Base-by-base conservation (phyloP, 306 rosid species). In the Cucumis melo region DNA sequence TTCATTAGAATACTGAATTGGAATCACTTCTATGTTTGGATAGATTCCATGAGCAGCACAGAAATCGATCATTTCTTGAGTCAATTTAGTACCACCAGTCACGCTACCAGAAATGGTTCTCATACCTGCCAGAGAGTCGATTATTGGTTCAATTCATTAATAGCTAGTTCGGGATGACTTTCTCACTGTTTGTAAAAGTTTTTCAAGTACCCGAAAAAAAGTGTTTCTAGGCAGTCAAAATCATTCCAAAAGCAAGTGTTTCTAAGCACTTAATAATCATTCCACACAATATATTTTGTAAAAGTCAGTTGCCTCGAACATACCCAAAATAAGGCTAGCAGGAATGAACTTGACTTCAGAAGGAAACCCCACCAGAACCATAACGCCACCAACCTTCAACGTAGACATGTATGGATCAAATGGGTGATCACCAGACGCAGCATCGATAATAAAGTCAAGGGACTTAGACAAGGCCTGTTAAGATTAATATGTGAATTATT, bases 371-470 rank as follows among this genome's bases (percentile, higher is more conserved):
- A 89, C 92, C 36, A 93, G 78, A 72, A 79, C 92, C 7, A 89
- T 72, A 81, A 81, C 84, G 67, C 96, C 93, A 44, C 56, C 74
- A 44, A 83, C 81, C 89, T 91, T 93, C 86, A 93, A 75, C 27
- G 87, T 77, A 48, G 91, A 70, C 95, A 92, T 82, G 83, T 90
- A 92, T 62, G 90, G 90, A 87, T 92, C 97, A 85, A 91, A 89
- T 2, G 86, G 87, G 64, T 93, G 98, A 85, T 89, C 91, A 78
- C 98, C 98, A 44, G 96, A 91, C 32, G 97, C 93, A 23, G 97
- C 82, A 83, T 91, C 97, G 56, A 93, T 36, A 42, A 93, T 83
- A 39, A 89, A 93, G 85, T 93, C 97, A 6, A 88, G 78, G 2
- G 97, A 86, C 78, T 84, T 88, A 8, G 89, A 81, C 85, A 86